Conservation (phyloP, 768 basidiomycete species). For the Rhodotorula paludigena region DNA sequence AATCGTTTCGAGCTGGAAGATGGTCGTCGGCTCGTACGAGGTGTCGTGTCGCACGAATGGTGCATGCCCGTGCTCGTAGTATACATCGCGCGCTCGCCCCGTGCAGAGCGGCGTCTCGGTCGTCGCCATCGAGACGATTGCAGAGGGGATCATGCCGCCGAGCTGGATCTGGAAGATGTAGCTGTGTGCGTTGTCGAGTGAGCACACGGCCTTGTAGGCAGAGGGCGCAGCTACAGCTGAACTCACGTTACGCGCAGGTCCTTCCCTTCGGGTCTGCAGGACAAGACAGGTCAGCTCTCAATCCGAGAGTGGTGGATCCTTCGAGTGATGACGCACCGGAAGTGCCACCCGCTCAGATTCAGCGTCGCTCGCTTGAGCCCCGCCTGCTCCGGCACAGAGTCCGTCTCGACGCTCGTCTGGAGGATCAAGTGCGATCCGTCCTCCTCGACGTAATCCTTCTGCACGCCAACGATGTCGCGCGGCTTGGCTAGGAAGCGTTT, state of each 20-base stretch:
- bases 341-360: slow-evolving; percentile 25
- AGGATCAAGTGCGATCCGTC: slow-evolving; percentile 19
- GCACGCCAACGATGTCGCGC: slow-evolving; percentile 26
- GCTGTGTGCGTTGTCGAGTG: neutral
- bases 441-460: slow-evolving; percentile 17
- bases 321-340: slow-evolving; percentile 6
- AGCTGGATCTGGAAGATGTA: slow-evolving; percentile 27
- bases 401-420: slow-evolving; percentile 18
- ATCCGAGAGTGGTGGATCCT: neutral
- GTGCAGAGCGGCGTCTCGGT: slow-evolving; percentile 16
- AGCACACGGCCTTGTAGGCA: no score
- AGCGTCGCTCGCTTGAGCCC: slow-evolving; percentile 14
- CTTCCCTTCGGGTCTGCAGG: slow-evolving; percentile 23
- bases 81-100: slow-evolving; percentile 15
- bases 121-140: slow-evolving; percentile 14
- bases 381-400: slow-evolving; percentile 8
- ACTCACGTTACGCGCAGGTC: slow-evolving; percentile 22
- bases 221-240: no score
- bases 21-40: neutral
- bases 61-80: slow-evolving; percentile 20
- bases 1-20: slow-evolving; percentile 31
- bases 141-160: slow-evolving; percentile 11
- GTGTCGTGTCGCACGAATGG: slow-evolving; percentile 12
- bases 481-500: slow-evolving; percentile 22
- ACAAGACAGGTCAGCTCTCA: neutral